Conservation (phyloP, 23 red algal species). For the Chondrus crispus region DNA sequence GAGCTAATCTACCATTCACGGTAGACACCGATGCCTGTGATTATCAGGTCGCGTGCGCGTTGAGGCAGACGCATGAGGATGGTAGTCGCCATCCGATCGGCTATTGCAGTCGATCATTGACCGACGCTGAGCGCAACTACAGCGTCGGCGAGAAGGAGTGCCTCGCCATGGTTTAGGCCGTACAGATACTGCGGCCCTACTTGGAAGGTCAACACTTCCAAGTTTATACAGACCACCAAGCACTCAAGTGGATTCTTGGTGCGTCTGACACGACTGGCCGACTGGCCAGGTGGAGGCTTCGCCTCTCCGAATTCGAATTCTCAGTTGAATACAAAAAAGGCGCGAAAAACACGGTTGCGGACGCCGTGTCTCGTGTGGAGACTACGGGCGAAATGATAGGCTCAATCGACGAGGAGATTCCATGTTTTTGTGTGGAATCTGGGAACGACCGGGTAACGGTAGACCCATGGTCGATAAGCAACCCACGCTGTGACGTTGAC, state of each 20-base stretch:
- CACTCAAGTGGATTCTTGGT: too few relatives aligned
- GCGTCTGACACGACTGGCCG: not conserved
- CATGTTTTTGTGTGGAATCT: not conserved
- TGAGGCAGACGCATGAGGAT: not conserved
- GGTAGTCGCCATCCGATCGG: not conserved
- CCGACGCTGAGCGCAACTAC: not conserved
- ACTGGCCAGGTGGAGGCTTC: not conserved
- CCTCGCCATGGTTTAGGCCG: conserved; percentile 11
- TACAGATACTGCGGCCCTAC: not conserved
- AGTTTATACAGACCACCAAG: not conserved
- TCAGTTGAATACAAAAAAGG: not conserved
- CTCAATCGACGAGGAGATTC: not conserved
- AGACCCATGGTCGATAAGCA: too few relatives aligned
- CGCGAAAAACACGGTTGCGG: not conserved
- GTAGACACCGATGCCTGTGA: conserved; percentile 22
- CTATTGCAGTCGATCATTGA: not conserved
- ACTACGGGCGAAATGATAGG: not conserved
- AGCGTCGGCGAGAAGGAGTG: not conserved
- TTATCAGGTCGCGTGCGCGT: not conserved
- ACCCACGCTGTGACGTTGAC: too few relatives aligned
- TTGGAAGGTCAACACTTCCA: not conserved
- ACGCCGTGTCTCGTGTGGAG: not conserved
- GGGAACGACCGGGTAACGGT: too few relatives aligned
- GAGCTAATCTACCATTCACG: not conserved
- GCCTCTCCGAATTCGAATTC: not conserved